Conservation (phyloP, 495 filamentous ascomycete genomes). For the Tuber indicum region DNA sequence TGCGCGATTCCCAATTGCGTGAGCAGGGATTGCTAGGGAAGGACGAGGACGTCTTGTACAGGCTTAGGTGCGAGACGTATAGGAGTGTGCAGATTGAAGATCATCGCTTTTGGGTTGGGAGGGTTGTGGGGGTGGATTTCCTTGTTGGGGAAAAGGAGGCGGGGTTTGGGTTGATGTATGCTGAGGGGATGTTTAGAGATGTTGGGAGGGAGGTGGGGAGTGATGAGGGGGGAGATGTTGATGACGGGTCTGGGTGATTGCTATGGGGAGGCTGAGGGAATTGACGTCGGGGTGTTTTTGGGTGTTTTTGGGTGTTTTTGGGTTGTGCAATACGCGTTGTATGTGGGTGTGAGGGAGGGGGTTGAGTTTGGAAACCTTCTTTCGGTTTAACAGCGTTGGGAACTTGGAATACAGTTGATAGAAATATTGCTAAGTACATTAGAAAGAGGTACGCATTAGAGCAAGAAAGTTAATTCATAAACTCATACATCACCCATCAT, state of each 20-base stretch:
- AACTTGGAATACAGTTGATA: not conserved
- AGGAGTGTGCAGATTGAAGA: conserved; percentile 33
- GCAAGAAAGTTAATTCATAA: not conserved
- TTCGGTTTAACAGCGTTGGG: not conserved
- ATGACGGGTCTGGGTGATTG: conserved; percentile 20
- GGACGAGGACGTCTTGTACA: conserved; percentile 36
- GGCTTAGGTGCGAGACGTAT: conserved; percentile 28
- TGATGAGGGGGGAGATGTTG: conserved; percentile 19
- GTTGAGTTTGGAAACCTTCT: not conserved
- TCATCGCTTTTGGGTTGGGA: conserved; percentile 39
- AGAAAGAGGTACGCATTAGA: not conserved
- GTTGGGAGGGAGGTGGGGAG: conserved; percentile 28
- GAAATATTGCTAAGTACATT: not conserved
- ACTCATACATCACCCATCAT: not conserved
- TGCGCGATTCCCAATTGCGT: not conserved
- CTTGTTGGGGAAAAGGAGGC: conserved; percentile 17
- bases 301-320: not conserved
- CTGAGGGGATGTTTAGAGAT: conserved; percentile 30
- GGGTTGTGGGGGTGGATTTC: conserved; percentile 28
- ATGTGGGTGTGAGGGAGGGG: not conserved
- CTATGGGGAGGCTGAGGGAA: not conserved
- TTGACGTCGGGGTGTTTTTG: not conserved
- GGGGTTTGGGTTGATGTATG: conserved; percentile 38
- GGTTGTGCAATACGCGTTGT: not conserved
- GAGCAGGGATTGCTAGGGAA: conserved; percentile 15